Base-by-base conservation (phyloP, 2,329 filamentous ascomycete species). In the Colletotrichum musae region DNA sequence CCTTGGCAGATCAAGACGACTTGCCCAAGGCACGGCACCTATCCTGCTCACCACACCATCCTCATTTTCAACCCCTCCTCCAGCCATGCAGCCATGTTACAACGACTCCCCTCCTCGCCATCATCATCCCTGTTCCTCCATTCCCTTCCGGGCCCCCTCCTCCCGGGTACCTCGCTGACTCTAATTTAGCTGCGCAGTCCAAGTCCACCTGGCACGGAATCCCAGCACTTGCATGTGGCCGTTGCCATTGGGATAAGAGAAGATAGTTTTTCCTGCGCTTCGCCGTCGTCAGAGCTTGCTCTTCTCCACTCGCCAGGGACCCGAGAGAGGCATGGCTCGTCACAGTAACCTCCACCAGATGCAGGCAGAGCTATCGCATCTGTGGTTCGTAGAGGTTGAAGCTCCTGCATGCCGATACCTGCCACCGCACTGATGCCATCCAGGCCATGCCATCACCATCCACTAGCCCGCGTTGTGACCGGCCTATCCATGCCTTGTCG, bases 351-450 rank as follows among this genome's bases (percentile, higher is more conserved):
- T 59, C 32, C 32, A 36, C 32, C 32, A 36, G 32, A 36, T 36
- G 41, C 60, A 64, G 43, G 48, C 53, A 32, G 39, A 50, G 53
- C 36, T 56, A 36, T 51, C n/a, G 54, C 50, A 41, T 54, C 43
- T 36, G 43, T 51, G 48, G 21, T 54, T 65, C 32, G 28, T 62
- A 52, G 7, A 54, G 57, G 43, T 52, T 60, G 62, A 56, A 58
- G 51, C 43, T 24, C 63, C 59, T 70, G 67, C 62, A 61, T 70
- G 67, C 51, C 62, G 57, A 57, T 59, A 61, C 26, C 50, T 66
- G 62, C 51, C 51, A 69, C 62, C 45, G 51, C 56, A 57, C 57
- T 70, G 67, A 67, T 70, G 67, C 62, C 67, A 67, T 70, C 57
- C 56, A 54, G 32, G 13, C 54, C 54, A 26, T 65, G 53, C 48